These are phyloP conservation scores for Tetrahymena malaccensis DNA, from an alignment of 73 alveolate species.

Conservation along the genomic window DNA sequence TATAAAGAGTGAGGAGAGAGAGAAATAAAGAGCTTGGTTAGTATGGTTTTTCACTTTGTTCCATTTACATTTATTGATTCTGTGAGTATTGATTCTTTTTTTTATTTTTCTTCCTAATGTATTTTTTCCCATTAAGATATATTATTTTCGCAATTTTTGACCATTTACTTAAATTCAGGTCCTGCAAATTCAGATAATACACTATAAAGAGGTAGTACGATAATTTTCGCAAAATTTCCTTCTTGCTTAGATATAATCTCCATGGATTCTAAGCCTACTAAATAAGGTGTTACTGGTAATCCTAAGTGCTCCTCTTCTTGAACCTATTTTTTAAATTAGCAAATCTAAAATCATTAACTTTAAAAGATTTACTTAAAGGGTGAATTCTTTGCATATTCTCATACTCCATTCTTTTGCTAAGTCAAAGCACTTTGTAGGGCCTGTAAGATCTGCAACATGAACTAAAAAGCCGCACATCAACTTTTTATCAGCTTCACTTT, in stretches of 20 bases:
- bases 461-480: conserved; percentile 23
- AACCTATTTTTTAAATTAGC: background rate
- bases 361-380: background rate
- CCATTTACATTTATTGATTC: background rate
- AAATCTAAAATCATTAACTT: background rate
- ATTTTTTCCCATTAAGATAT: background rate
- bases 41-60: background rate
- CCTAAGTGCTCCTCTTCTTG: conserved; percentile 20
- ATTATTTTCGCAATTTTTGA: background rate
- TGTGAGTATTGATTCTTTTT: background rate
- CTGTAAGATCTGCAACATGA: conserved; percentile 21
- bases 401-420: conserved; percentile 21
- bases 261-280: conserved; percentile 7
- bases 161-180: background rate
- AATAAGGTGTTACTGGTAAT: conserved; percentile 23
- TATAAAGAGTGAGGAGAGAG: background rate
- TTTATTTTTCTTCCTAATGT: background rate
- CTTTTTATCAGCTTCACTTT: background rate
- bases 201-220: background rate
- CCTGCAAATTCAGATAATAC: background rate
- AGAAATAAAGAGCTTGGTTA: background rate
- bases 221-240: background rate
- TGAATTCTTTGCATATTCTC: conserved; percentile 30
- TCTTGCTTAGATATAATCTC: background rate
- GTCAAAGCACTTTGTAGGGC: conserved; percentile 26